Conservation (phyloP, 2,329 filamentous ascomycete genomes). For the Trichophaea hybrida region DNA sequence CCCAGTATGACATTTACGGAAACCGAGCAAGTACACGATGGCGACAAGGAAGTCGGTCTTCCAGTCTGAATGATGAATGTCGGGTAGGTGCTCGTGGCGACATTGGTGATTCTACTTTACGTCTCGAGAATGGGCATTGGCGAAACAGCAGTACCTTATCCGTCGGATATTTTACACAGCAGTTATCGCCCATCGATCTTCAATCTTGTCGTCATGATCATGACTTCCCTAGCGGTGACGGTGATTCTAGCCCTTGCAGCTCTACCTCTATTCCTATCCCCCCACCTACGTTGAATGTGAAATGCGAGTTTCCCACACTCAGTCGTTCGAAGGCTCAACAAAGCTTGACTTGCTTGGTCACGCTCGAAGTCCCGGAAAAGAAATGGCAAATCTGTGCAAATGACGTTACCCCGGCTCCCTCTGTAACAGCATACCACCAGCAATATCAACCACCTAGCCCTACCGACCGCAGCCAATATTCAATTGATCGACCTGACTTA, state of each 20-base stretch:
- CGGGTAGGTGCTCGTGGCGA: conserved; percentile 19
- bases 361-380: conserved; percentile 80
- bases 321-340: conserved; percentile 87
- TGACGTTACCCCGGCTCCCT: conserved; percentile 47
- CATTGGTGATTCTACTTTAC: conserved; percentile 15
- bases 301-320: conserved; percentile 92
- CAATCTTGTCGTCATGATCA: conserved; percentile 63
- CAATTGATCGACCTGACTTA: conserved; percentile 24
- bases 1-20: conserved; percentile 13
- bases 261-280: conserved; percentile 70
- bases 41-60: conserved; percentile 23
- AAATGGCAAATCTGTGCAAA: conserved; percentile 73
- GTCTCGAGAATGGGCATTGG: conserved; percentile 27
- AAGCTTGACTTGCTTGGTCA: conserved; percentile 82
- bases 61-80: conserved; percentile 20
- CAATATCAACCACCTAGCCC: conserved; percentile 17
- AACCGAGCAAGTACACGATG: conserved; percentile 14
- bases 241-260: conserved; percentile 56
- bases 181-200: conserved; percentile 14
- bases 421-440: conserved; percentile 27
- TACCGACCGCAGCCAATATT: conserved; percentile 20
- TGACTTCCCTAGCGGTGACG: conserved; percentile 92
- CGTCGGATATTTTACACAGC: conserved; percentile 48
- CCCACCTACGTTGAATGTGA: conserved; percentile 77
- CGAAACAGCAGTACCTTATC: conserved; percentile 44